Evolutionary conservation across 1,284 basidiomycete genomes (phyloP).

Genomic region (Mrakiaceae sp.): DNA sequence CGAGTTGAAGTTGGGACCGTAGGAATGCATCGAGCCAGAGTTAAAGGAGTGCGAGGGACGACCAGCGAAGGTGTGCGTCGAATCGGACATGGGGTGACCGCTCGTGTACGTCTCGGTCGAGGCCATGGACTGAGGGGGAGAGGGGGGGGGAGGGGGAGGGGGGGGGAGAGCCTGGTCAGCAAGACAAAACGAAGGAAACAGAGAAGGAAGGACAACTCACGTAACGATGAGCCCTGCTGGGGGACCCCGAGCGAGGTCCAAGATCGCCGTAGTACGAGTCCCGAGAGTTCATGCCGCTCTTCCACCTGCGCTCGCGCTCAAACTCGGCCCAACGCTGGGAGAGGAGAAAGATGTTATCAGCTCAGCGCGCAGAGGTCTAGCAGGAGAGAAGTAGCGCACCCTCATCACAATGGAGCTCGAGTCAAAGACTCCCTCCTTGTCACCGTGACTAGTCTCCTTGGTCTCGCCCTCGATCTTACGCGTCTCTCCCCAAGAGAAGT

Average conservation of each 20-base stretch:
- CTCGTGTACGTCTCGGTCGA: constrained; percentile 8
- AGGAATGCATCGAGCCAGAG: neutral
- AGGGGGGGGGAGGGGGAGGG: neutral
- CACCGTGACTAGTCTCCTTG: constrained; percentile 56
- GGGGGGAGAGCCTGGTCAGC: neutral
- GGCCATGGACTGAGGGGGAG: neutral
- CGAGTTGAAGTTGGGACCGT: constrained; percentile 5
- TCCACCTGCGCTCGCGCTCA: constrained; percentile 90
- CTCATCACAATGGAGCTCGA: constrained; percentile 97
- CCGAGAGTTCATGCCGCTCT: constrained; percentile 66
- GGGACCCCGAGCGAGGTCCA: constrained; percentile 5
- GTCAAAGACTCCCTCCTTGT: constrained; percentile 93
- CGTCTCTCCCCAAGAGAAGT: constrained; percentile 98
- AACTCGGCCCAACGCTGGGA: constrained; percentile 82
- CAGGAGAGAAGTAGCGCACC: neutral
- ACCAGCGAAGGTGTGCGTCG: neutral
- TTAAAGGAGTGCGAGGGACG: constrained; percentile 7
- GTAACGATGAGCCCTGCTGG: neutral
- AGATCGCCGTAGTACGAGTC: constrained; percentile 57
- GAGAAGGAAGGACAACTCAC: neutral
- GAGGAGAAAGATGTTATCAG: neutral
- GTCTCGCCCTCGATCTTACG: constrained; percentile 57
- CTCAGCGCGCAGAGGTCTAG: neutral
- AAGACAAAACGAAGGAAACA: neutral
- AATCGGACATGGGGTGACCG: neutral